Percentiles rank a stretch among this genome's conserved stretches.
Evolutionary conservation across 2,329 filamentous ascomycete genomes (phyloP).

Genomic region (Penicillium sp.): DNA sequence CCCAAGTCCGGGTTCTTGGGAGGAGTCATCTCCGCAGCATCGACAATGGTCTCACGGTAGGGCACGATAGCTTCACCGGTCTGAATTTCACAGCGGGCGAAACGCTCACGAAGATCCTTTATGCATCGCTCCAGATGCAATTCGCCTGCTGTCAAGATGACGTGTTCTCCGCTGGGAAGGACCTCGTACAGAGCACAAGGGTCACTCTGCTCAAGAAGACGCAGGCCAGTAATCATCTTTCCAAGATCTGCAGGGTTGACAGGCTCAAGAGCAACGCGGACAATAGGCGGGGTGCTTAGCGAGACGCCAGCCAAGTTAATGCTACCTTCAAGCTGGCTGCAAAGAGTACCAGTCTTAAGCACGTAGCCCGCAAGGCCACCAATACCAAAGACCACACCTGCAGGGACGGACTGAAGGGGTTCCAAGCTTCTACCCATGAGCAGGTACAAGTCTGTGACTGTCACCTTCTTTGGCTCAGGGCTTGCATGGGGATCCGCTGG

Average conservation of each 20-base stretch:
- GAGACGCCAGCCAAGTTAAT: conserved; percentile 88
- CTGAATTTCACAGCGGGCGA: conserved; percentile 92
- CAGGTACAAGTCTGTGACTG: conserved; percentile 85
- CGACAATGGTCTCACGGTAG: conserved; percentile 89
- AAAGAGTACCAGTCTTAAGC: conserved; percentile 93
- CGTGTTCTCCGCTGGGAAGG: conserved; percentile 89
- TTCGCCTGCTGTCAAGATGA: conserved; percentile 90
- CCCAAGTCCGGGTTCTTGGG: conserved; percentile 84
- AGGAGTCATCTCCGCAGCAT: conserved; percentile 87
- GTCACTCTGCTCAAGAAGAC: conserved; percentile 88
- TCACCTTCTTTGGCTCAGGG: conserved; percentile 79
- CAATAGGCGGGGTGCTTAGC: conserved; percentile 83
- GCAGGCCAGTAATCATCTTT: conserved; percentile 90
- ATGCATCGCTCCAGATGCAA: conserved; percentile 91
- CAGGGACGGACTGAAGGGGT: conserved; percentile 78
- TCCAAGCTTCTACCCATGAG: conserved; percentile 93
- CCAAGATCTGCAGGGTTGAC: conserved; percentile 86
- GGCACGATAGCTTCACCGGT: conserved; percentile 93
- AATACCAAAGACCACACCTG: conserved; percentile 93
- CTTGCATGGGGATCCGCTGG: conserved; percentile 72
- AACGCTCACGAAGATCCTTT: conserved; percentile 89
- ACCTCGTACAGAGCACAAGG: conserved; percentile 96
- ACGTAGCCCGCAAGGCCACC: conserved; percentile 89
- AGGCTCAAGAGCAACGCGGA: conserved; percentile 93
- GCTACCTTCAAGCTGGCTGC: conserved; percentile 80